phyloP scores from a whole-genome alignment of 176 grass and related monocot species.

The Tillandsia leiboldiana region DNA sequence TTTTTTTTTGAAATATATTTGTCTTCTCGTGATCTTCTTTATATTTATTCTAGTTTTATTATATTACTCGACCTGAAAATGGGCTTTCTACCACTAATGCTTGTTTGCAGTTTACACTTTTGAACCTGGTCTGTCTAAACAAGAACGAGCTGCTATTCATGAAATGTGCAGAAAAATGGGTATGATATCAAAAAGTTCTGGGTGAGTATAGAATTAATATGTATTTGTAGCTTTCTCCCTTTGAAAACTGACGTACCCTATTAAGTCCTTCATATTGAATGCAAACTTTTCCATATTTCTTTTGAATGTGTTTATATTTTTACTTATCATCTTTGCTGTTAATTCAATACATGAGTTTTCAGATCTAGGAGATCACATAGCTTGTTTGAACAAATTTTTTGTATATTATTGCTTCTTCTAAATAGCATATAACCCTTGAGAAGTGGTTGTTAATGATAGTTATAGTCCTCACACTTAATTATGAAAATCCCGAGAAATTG shows the following conservation, averaged over 20 bases:
- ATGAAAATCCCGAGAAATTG: no score
- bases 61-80: no score
- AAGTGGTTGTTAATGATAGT: not conserved
- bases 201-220: constrained; percentile 44
- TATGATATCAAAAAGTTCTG: constrained; percentile 74
- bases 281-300: no score
- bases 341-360: constrained; percentile 9
- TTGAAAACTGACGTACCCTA: not conserved
- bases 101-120: constrained; percentile 60
- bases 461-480: no score
- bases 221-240: not conserved
- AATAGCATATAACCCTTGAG: not conserved
- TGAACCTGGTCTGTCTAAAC: constrained; percentile 49
- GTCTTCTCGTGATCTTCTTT: no score
- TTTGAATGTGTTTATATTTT: no score
- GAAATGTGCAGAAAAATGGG: constrained; percentile 69
- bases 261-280: no score
- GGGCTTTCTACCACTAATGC: not conserved
- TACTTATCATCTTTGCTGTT: not conserved
- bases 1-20: no score
- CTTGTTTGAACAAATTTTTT: constrained; percentile 3
- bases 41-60: no score
- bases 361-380: not conserved
- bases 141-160: constrained; percentile 65
- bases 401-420: not conserved